phyloP scores from a whole-genome alignment of 2,329 filamentous ascomycete genomes.

The Penicillium sp. region DNA sequence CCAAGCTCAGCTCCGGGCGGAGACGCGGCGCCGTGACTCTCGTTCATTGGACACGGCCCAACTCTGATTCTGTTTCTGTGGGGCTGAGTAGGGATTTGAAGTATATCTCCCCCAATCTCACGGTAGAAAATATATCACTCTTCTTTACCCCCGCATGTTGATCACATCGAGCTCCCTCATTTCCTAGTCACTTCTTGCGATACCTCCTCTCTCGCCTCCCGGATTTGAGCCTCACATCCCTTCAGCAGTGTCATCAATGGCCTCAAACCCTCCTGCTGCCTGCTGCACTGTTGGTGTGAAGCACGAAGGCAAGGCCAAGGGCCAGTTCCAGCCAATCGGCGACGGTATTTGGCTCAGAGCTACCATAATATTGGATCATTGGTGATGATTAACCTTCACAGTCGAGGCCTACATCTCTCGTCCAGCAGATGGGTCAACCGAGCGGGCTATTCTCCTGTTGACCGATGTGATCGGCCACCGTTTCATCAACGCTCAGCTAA shows the following conservation, averaged over 20 bases:
- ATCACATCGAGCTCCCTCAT: background rate
- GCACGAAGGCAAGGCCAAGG: slow-evolving; percentile 19
- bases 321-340: slow-evolving; percentile 14
- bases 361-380: too few species aligned
- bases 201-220: background rate
- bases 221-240: background rate
- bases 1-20: too few species aligned
- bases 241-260: slow-evolving; percentile 9
- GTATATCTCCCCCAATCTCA: background rate
- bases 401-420: slow-evolving; percentile 18
- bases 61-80: too few species aligned
- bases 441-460: slow-evolving; percentile 16
- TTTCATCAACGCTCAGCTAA: slow-evolving; percentile 22
- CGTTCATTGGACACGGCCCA: too few species aligned
- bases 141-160: background rate
- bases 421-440: slow-evolving; percentile 8
- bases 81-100: background rate
- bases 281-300: slow-evolving; percentile 19
- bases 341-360: slow-evolving; percentile 18
- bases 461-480: slow-evolving; percentile 22
- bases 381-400: slow-evolving; percentile 5
- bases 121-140: background rate
- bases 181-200: background rate
- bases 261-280: slow-evolving; percentile 15
- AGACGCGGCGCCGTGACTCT: too few species aligned